phyloP scores from a whole-genome alignment of 495 filamentous ascomycete genomes.

The Parachaetomium inaequale region DNA sequence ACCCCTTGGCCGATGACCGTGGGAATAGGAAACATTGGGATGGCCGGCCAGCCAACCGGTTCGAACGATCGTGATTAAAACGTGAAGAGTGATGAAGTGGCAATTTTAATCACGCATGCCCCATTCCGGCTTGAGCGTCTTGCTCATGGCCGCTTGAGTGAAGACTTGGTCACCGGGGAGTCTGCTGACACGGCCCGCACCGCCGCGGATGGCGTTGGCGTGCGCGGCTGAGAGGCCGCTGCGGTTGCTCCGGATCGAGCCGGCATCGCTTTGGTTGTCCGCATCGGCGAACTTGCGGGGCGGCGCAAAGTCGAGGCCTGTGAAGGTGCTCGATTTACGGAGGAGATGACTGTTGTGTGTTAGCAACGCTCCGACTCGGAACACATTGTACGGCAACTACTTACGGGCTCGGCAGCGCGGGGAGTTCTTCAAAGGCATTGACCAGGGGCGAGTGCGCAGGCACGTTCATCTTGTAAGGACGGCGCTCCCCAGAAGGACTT shows the following conservation, averaged over 20 bases:
- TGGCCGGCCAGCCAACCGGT: slow-evolving; percentile 12
- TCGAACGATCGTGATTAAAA: slow-evolving; percentile 9
- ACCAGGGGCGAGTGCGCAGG: slow-evolving; percentile 71
- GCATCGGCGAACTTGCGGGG: slow-evolving; percentile 74
- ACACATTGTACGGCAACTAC: slow-evolving; percentile 36
- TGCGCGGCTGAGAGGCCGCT: slow-evolving; percentile 73
- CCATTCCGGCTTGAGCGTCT: slow-evolving; percentile 75
- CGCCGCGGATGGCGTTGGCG: slow-evolving; percentile 72
- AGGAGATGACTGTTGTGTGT: slow-evolving; percentile 62
- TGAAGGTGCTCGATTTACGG: slow-evolving; percentile 86
- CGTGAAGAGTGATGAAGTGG: background rate
- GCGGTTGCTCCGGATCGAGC: slow-evolving; percentile 81
- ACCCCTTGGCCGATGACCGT: background rate
- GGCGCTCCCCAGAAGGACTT: slow-evolving; percentile 70
- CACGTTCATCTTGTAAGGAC: slow-evolving; percentile 67
- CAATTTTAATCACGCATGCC: slow-evolving; percentile 50
- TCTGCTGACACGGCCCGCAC: slow-evolving; percentile 85
- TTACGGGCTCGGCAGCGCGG: slow-evolving; percentile 86
- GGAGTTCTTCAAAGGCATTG: slow-evolving; percentile 82
- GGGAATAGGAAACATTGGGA: background rate
- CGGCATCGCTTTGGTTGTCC: slow-evolving; percentile 73
- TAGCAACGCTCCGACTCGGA: slow-evolving; percentile 7
- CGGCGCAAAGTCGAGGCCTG: slow-evolving; percentile 90
- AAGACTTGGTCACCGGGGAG: slow-evolving; percentile 81
- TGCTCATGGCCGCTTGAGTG: slow-evolving; percentile 66